Percentiles rank a stretch among this genome's conserved stretches.
phyloP scores from a whole-genome alignment of 768 basidiomycete genomes.

The Boletus vermiculosoides region DNA sequence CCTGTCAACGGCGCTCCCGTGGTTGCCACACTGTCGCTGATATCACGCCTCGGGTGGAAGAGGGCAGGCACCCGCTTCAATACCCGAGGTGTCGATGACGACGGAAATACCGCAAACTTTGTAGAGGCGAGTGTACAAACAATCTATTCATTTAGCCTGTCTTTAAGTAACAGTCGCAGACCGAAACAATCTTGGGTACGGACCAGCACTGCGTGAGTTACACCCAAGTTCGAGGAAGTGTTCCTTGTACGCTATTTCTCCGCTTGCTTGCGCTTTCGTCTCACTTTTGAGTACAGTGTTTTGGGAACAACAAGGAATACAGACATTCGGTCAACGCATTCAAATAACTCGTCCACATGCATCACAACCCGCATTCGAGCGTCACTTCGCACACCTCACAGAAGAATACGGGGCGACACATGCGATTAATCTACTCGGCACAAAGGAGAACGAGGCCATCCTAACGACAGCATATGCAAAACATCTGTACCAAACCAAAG shows the following conservation, averaged over 20 bases:
- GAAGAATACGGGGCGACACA: constrained; percentile 85
- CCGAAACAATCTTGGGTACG: constrained; percentile 87
- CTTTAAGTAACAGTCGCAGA: constrained; percentile 46
- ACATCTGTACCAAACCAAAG: constrained; percentile 68
- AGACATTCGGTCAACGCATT: constrained; percentile 91
- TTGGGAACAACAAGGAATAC: constrained; percentile 97
- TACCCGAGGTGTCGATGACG: constrained; percentile 93
- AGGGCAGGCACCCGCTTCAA: constrained; percentile 97
- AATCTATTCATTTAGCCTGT: constrained; percentile 2
- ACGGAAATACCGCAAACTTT: constrained; percentile 93
- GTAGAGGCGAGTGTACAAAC: constrained; percentile 66
- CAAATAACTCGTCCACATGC: constrained; percentile 95
- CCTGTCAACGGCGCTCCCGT: constrained; percentile 72
- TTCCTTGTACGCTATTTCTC: constrained; percentile 67
- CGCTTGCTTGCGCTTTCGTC: neutral
- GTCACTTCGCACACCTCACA: constrained; percentile 84
- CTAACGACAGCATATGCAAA: constrained; percentile 80
- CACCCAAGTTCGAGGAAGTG: constrained; percentile 91
- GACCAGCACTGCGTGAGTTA: constrained; percentile 89
- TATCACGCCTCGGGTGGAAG: constrained; percentile 90
- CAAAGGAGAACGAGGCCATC: constrained; percentile 87
- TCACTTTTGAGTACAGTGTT: constrained; percentile 60
- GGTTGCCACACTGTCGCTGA: constrained; percentile 73
- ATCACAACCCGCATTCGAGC: constrained; percentile 95
- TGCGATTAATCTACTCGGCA: constrained; percentile 87